A percentile compares a stretch with the other conserved stretches of the same genome.
Evolutionary conservation across 805 yeast genomes (phyloP).

Genomic region (Candida khao-thaluensis): DNA sequence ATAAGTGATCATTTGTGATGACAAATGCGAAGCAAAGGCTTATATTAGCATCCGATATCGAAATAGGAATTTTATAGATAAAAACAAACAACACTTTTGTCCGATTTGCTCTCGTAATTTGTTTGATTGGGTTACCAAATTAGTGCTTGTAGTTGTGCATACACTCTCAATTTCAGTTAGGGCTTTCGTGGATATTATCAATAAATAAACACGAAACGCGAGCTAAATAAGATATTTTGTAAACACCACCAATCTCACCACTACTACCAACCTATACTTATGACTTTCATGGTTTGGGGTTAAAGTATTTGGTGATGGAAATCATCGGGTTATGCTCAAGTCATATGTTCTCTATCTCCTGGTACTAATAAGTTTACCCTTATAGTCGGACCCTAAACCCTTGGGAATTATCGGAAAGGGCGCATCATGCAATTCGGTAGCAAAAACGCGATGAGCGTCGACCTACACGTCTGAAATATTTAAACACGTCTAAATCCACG

Average conservation of each 20-base stretch:
- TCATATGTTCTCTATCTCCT: neutral
- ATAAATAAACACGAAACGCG: slow-evolving; percentile 5
- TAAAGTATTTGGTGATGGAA: no score
- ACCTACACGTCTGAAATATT: slow-evolving; percentile 7
- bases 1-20: no score
- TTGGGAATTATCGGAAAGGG: neutral
- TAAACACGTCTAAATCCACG: slow-evolving; percentile 8
- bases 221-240: slow-evolving; percentile 1
- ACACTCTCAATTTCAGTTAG: slow-evolving; percentile 1
- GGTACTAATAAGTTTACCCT: neutral
- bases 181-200: neutral
- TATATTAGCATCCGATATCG: slow-evolving; percentile 9
- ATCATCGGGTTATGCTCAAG: neutral
- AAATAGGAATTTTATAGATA: slow-evolving; percentile 8
- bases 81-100: slow-evolving; percentile 2
- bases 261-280: no score
- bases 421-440: slow-evolving; percentile 5
- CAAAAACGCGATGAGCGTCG: slow-evolving; percentile 9
- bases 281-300: no score
- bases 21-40: no score
- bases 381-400: neutral
- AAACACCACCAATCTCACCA: slow-evolving; percentile 1
- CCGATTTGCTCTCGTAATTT: neutral
- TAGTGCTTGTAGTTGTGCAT: slow-evolving; percentile 1
- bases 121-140: no score